Evolutionary conservation across 2,329 filamentous ascomycete genomes (phyloP).

Genomic region (Beauveria scarabaeidicola): DNA sequence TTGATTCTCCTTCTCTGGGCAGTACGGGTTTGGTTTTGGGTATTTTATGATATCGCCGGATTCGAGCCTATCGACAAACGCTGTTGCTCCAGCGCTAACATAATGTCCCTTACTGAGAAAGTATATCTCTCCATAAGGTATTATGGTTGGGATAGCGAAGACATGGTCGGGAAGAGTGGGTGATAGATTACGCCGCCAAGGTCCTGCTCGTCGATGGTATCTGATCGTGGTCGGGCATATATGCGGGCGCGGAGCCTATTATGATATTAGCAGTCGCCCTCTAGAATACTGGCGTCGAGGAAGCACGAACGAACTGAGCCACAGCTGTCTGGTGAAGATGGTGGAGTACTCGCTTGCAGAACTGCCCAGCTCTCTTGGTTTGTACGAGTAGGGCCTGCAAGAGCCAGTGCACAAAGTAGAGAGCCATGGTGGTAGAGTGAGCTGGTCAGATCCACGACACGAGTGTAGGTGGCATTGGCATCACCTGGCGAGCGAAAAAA

Average conservation of each 20-base stretch:
- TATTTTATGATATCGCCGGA: conserved; percentile 18
- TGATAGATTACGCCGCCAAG: conserved; percentile 15
- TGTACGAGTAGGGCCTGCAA: too few species aligned
- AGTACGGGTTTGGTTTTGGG: conserved; percentile 17
- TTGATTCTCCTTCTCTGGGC: background rate
- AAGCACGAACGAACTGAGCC: too few species aligned
- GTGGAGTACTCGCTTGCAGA: too few species aligned
- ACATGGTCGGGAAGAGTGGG: conserved; percentile 15
- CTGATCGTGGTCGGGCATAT: background rate
- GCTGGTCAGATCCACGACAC: too few species aligned
- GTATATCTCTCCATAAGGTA: conserved; percentile 15
- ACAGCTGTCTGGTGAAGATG: too few species aligned
- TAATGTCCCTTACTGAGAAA: conserved; percentile 16
- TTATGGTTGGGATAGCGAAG: conserved; percentile 15
- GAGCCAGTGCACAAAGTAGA: too few species aligned
- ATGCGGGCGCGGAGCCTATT: background rate
- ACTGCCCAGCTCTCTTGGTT: too few species aligned
- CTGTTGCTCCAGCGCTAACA: conserved; percentile 14
- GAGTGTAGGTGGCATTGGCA: too few species aligned
- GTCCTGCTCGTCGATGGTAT: conserved; percentile 9
- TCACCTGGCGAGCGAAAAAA: too few species aligned
- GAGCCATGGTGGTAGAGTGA: too few species aligned
- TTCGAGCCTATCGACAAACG: conserved; percentile 16
- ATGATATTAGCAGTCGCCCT: too few species aligned
- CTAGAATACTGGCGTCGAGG: too few species aligned